These are phyloP conservation scores for Leccinum broughii DNA, from an alignment of 768 basidiomycete genomes.

Conservation along the genomic window DNA sequence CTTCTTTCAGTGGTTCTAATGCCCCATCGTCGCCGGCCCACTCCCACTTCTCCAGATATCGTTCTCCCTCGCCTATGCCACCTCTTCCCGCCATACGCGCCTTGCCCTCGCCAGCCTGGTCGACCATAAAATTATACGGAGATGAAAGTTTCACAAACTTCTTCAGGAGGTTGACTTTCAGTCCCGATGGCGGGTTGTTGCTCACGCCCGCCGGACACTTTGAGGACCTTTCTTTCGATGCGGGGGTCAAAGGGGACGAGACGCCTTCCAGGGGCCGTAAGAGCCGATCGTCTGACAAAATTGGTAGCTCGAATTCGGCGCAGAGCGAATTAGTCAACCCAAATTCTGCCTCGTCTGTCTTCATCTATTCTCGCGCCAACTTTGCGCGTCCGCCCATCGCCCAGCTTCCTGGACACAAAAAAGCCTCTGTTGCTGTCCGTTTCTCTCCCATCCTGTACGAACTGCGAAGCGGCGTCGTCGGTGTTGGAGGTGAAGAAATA, in stretches of 20 bases:
- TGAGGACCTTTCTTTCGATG: constrained; percentile 77
- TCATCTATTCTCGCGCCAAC: constrained; percentile 95
- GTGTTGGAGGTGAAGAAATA: constrained; percentile 39
- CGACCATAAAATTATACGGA: constrained; percentile 81
- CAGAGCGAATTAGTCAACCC: constrained; percentile 34
- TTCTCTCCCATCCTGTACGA: constrained; percentile 96
- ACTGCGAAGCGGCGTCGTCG: constrained; percentile 61
- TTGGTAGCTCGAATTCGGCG: constrained; percentile 26
- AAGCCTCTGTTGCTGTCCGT: constrained; percentile 88
- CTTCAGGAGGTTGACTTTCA: constrained; percentile 91
- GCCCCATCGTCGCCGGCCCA: constrained; percentile 71
- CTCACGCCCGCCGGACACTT: constrained; percentile 97
- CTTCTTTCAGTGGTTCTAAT: constrained; percentile 76
- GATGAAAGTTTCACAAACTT: constrained; percentile 96
- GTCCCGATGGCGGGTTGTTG: constrained; percentile 90
- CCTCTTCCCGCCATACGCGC: constrained; percentile 92
- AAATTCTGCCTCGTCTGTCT: constrained; percentile 65
- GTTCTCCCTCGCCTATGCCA: constrained; percentile 88
- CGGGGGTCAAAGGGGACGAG: constrained; percentile 33
- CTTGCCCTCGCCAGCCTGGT: constrained; percentile 59
- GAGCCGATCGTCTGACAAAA: constrained; percentile 44
- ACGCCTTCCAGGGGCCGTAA: constrained; percentile 61
- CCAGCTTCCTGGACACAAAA: constrained; percentile 94
- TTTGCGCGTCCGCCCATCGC: constrained; percentile 92
- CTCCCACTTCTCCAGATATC: constrained; percentile 59